These are phyloP conservation scores for Ananas comosus DNA, from an alignment of 176 grass and related monocot species.

Conservation along the genomic window DNA sequence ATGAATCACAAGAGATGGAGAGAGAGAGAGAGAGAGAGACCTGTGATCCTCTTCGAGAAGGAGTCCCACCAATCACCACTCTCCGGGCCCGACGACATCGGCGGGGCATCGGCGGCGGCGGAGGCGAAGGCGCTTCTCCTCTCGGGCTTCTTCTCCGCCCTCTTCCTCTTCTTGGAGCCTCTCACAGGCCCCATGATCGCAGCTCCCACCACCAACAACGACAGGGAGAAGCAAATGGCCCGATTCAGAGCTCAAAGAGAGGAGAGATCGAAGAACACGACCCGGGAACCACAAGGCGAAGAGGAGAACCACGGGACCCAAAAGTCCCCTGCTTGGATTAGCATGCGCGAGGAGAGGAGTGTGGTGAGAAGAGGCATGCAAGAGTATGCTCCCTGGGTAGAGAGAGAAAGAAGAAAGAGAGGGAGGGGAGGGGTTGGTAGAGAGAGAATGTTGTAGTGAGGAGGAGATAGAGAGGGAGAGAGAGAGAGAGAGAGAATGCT, in stretches of 20 bases:
- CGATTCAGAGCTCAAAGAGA: not conserved
- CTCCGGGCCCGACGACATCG: not conserved
- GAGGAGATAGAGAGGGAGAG: not conserved
- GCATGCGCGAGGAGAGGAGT: too few species aligned
- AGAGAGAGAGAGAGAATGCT: not conserved
- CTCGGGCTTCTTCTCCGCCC: slow-evolving; percentile 10
- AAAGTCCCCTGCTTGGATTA: too few species aligned
- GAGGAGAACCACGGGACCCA: not conserved
- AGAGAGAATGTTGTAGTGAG: too few species aligned
- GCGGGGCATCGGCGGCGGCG: not conserved
- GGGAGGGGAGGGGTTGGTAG: too few species aligned
- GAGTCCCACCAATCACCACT: slow-evolving; percentile 14
- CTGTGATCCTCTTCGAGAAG: slow-evolving; percentile 9
- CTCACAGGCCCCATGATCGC: slow-evolving; percentile 7
- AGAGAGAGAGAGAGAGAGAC: not conserved
- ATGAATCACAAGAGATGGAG: not conserved
- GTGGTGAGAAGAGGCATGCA: too few species aligned
- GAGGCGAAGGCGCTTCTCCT: not conserved
- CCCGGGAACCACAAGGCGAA: not conserved
- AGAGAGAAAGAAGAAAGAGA: too few species aligned
- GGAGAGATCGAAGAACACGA: not conserved
- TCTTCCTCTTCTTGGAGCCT: slow-evolving; percentile 14
- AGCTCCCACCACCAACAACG: not conserved
- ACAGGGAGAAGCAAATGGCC: not conserved
- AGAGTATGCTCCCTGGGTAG: too few species aligned